These are phyloP conservation scores for Wilcoxina mikolae DNA, from an alignment of 495 filamentous ascomycete genomes.

Conservation along the genomic window DNA sequence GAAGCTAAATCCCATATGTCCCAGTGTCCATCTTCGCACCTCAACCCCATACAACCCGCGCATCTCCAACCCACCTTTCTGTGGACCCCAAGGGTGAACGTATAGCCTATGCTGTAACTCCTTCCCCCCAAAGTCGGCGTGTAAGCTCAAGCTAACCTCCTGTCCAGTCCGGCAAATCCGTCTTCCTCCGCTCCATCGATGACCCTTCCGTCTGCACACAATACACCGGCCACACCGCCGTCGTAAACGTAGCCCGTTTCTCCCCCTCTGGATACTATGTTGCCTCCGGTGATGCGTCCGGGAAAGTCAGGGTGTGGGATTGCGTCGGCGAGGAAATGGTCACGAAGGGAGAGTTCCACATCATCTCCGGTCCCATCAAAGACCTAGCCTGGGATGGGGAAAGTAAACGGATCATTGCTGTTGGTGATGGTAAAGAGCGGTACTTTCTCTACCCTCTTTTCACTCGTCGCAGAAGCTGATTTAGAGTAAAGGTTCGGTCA, in stretches of 20 bases:
- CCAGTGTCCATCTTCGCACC: constrained; percentile 57
- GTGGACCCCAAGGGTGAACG: constrained; percentile 82
- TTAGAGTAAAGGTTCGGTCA: constrained; percentile 48
- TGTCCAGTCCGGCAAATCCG: constrained; percentile 76
- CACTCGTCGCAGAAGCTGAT: not conserved
- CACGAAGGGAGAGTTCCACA: constrained; percentile 73
- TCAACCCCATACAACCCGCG: constrained; percentile 69
- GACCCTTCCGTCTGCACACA: constrained; percentile 66
- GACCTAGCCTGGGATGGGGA: constrained; percentile 97
- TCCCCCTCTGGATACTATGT: constrained; percentile 89
- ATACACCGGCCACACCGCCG: constrained; percentile 76
- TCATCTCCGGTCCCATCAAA: constrained; percentile 88
- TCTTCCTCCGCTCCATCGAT: constrained; percentile 87
- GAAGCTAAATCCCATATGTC: constrained; percentile 4
- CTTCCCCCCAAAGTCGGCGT: not conserved
- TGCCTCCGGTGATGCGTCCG: constrained; percentile 79
- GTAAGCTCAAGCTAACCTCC: constrained; percentile 5
- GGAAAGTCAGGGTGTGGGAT: constrained; percentile 82
- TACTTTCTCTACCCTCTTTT: not conserved
- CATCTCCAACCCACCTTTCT: constrained; percentile 78
- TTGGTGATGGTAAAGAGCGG: constrained; percentile 84
- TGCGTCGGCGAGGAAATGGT: constrained; percentile 37
- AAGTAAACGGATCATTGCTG: constrained; percentile 87
- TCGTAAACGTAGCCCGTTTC: constrained; percentile 85
- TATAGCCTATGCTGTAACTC: constrained; percentile 77